phyloP scores from a whole-genome alignment of 2,329 filamentous ascomycete genomes.

The Monascus ruber region DNA sequence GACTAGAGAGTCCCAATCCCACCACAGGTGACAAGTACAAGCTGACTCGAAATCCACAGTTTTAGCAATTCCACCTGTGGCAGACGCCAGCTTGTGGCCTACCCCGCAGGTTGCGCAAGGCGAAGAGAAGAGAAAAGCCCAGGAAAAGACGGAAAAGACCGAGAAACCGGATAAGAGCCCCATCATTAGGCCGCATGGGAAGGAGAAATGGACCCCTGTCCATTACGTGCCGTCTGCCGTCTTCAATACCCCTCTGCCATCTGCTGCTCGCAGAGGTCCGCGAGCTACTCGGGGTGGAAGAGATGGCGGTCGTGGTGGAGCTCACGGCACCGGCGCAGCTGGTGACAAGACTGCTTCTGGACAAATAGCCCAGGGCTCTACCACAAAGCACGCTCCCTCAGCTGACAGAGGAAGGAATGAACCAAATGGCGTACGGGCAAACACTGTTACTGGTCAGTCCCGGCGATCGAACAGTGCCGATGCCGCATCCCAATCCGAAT shows the following conservation, averaged over 20 bases:
- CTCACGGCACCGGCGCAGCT: slow-evolving; percentile 20
- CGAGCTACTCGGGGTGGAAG: slow-evolving; percentile 46
- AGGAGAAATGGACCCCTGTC: slow-evolving; percentile 77
- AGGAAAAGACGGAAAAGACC: slow-evolving; percentile 48
- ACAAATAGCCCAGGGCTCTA: slow-evolving; percentile 14
- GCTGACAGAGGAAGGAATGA: slow-evolving; percentile 26
- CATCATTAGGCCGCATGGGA: slow-evolving; percentile 48
- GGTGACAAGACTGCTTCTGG: slow-evolving; percentile 23
- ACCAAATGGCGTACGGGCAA: slow-evolving; percentile 24
- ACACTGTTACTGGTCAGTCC: slow-evolving; percentile 28
- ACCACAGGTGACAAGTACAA: slow-evolving; percentile 5
- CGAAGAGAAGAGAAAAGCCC: slow-evolving; percentile 63
- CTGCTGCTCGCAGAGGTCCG: slow-evolving; percentile 42
- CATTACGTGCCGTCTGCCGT: slow-evolving; percentile 73
- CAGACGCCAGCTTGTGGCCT: slow-evolving; percentile 75
- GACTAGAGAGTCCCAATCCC: slow-evolving; percentile 10
- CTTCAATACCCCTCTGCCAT: slow-evolving; percentile 67
- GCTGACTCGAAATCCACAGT: slow-evolving; percentile 6
- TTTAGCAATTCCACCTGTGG: slow-evolving; percentile 51
- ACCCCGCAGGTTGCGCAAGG: slow-evolving; percentile 71
- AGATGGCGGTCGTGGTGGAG: slow-evolving; percentile 36
- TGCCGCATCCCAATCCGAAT: slow-evolving; percentile 14
- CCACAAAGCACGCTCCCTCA: slow-evolving; percentile 18
- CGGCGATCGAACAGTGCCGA: slow-evolving; percentile 26
- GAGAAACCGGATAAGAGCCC: slow-evolving; percentile 53